Base-by-base conservation (phyloP, 2,329 filamentous ascomycete genomes). In the Fusarium sp. region DNA sequence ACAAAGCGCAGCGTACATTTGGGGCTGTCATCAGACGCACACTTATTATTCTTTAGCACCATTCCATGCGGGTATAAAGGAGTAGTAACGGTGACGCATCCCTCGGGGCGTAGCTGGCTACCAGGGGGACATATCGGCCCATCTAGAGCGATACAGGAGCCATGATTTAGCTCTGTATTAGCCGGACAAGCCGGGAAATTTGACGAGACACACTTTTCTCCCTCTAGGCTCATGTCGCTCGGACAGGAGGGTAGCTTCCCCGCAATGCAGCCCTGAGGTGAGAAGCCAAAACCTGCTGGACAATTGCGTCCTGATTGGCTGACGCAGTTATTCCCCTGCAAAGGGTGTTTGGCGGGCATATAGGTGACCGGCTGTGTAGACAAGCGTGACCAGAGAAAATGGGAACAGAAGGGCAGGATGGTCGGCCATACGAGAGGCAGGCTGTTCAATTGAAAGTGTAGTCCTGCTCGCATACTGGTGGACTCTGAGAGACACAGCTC, bases 391-490 rank as follows among this genome's bases (percentile, higher is more conserved):
- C 48, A 15, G 38, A 33, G 15, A 50, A 50, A 3, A 50, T 13
- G 7, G 10, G 9, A 7, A n/a, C 48, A 1, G 14, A 8, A 1
- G 34, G 34, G 6, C 34, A 50, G 10, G 10, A n/a, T 11, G 34
- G 48, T 1, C 10, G 8, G 2, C 10, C 20, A 28, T 50, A 34
- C 4, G 40, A 55, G 4, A 55, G 18, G 9, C 42, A 55, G 1
- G 52, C 52, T 4, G 40, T 55, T 9, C 52, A 20, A 5, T 46
- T 55, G 3, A 55, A 55, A 2, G 40, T 28, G 10, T 46, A 46
- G 0, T 15, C 20, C 0, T 22, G n/a, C 4, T 26, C 17, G 3
- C 42, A 55, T 3, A 3, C 20, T 9, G 52, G 52, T 3, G 17
- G 4, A 6, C 6, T 28, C 7, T 20, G 40, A 6, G 52, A 55